Evolutionary conservation across 805 yeast species (phyloP), one percentile per base, ranked within the genome.

Genomic region (Wickerhamomyces kurtzmanii): DNA sequence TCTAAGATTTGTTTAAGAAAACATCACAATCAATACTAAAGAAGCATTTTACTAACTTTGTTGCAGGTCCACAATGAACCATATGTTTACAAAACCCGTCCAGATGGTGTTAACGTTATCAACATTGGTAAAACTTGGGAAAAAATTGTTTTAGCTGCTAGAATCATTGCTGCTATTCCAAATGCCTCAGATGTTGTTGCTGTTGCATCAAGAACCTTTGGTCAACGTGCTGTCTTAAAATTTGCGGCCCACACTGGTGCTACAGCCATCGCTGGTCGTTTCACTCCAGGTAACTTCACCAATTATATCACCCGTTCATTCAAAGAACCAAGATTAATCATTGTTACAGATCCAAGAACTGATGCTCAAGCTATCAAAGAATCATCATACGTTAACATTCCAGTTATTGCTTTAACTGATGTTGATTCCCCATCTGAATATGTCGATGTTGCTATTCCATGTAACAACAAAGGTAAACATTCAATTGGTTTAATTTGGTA

Each of bases 221-320:
- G 98, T 62, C 99, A 91, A 76, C 91, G 99, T 77, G 99, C 98
- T 61, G 99, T 89, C 52, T 80, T 91, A 68, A 91, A 91, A 76
- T 91, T 81, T 62, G 96, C 99, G 62, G 84, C 96, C 55, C 97
- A 91, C 87, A 87, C 97, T 55, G 97, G 97, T 69, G 96, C 98
- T 52, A 89, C 97, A 53, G 87, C 99, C 64, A 89, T 91, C 72
- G 99, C 98, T 55, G 99, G 99, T 72, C 86, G 99, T 76, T 91
- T 91, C 83, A 91, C 98, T 57, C 99, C 99, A 71, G 99, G 99
- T 84, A 79, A 82, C 75, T 91, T 91, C 91, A 91, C 99, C 65
- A 91, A 91, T 77, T 91, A 91, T 76, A 91, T 89, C 76, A 91
- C 98, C 70, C 89, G 96, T 73, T 85, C 96, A 54, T 91, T 91